phyloP scores from a whole-genome alignment of 2,329 filamentous ascomycete species.

The Exserohilum turcica region DNA sequence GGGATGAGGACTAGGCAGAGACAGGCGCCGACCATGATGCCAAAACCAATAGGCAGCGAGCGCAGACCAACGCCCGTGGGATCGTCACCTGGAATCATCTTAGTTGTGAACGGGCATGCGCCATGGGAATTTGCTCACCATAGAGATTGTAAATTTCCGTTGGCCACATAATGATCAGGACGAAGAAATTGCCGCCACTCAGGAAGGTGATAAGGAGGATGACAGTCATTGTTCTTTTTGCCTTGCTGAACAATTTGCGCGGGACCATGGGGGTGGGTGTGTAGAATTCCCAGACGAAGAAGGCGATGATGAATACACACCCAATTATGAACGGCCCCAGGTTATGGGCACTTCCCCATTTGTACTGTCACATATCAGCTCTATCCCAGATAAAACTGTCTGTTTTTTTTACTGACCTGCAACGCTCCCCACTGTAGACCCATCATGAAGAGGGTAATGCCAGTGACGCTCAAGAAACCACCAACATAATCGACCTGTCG shows the following conservation, averaged over 20 bases:
- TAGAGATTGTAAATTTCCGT: conserved; percentile 44
- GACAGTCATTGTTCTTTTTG: conserved; percentile 37
- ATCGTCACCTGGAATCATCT: conserved; percentile 54
- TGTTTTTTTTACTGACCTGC: conserved; percentile 27
- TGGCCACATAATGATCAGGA: conserved; percentile 44
- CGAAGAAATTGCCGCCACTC: conserved; percentile 44
- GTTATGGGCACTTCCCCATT: conserved; percentile 62
- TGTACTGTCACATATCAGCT: conserved; percentile 58
- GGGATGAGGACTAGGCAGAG: conserved; percentile 64
- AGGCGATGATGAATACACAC: conserved; percentile 52
- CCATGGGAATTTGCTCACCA: conserved; percentile 16
- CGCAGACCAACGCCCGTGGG: conserved; percentile 68
- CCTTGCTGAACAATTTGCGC: conserved; percentile 35
- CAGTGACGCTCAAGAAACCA: conserved; percentile 35
- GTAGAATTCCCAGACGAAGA: conserved; percentile 56
- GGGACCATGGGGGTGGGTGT: conserved; percentile 55
- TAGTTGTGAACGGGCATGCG: not conserved
- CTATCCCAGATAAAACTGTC: too few species aligned
- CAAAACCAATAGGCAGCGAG: conserved; percentile 67
- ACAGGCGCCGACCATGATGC: conserved; percentile 65
- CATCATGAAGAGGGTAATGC: conserved; percentile 47
- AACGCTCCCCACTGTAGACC: conserved; percentile 47
- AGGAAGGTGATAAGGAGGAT: conserved; percentile 45
- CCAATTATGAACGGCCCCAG: conserved; percentile 62
- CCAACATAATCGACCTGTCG: conserved; percentile 42